Evolutionary conservation across 139 green algal species (phyloP), one percentile per base, ranked within the genome.

Genomic region (Chara braunii): DNA sequence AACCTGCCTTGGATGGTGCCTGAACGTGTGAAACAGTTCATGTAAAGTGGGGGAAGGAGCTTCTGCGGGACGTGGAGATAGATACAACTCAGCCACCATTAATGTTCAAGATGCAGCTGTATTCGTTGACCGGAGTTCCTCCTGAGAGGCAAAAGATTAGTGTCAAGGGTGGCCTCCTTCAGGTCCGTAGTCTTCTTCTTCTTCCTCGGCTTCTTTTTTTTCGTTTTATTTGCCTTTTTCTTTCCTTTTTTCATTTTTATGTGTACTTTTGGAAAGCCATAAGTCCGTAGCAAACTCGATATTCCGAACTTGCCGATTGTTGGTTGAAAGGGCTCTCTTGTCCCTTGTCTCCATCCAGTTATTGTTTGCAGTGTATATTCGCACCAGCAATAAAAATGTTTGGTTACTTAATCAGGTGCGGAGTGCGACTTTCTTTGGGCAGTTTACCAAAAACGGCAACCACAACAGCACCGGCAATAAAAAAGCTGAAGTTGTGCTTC

Each of bases 31-130:
- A n/a, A n/a, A n/a, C 68, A 86, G 51, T 96, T 4, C 78, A 81
- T 42, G 82, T 97, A 3, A 97, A 96, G 52, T 97, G 91, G 91
- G 74, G 85, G 34, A 98, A 95, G 74, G 82, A 95, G 76, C 59
- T 70, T 24, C 94, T 86, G 70, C 73, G 78, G 18, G 83, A 90
- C 44, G 60, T 99, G 12, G 91, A 97, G 51, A 74, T 96, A 0
- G 87, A 99, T 71, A 54, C 75, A 1, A 35, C 43, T 1, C 71
- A 93, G 65, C 71, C 87, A 4, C 85, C 88, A 0, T 1, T 87
- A 2, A 67, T 94, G 0, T 95, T 99, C 80, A 99, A 97, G 74
- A 81, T 72, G n/a, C 91, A 97, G 83, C 78, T 99, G 12, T 96
- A 92, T 66, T 84, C 85, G 6, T 78, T 99, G 9, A 95, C 85